These are phyloP conservation scores for Auriscalpium orientale DNA, from an alignment of 768 basidiomycete species.

Conservation along the genomic window DNA sequence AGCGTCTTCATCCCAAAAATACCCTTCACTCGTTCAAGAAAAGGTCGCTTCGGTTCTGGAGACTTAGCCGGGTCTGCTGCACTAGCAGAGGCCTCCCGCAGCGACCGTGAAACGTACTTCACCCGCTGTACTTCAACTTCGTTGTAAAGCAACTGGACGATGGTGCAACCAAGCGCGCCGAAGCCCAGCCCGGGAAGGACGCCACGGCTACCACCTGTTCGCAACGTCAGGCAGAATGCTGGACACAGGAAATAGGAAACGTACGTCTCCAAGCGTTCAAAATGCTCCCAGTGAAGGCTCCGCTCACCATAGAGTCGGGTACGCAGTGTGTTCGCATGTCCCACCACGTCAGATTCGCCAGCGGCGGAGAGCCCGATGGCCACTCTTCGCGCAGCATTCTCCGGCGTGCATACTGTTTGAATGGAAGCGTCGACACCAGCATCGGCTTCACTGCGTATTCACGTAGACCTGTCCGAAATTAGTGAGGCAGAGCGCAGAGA, in stretches of 20 bases:
- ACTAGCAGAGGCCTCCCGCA: slow-evolving; percentile 1
- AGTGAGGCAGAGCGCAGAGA: background rate
- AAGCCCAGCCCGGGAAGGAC: slow-evolving; percentile 54
- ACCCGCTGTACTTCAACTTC: slow-evolving; percentile 56
- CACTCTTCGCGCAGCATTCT: slow-evolving; percentile 28
- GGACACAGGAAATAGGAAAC: slow-evolving; percentile 19
- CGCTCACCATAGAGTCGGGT: slow-evolving; percentile 68
- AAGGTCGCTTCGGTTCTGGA: slow-evolving; percentile 14
- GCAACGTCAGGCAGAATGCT: slow-evolving; percentile 1
- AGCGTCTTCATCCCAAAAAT: slow-evolving; percentile 47
- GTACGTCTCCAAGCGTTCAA: slow-evolving; percentile 53
- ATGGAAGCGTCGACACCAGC: slow-evolving; percentile 38
- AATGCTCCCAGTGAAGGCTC: slow-evolving; percentile 57
- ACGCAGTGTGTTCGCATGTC: slow-evolving; percentile 54
- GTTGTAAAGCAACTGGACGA: slow-evolving; percentile 66
- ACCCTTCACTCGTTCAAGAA: slow-evolving; percentile 34
- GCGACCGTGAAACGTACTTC: slow-evolving; percentile 41
- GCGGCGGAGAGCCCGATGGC: slow-evolving; percentile 8
- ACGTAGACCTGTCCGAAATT: slow-evolving; percentile 45
- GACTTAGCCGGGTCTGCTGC: background rate
- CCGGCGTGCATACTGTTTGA: slow-evolving; percentile 36
- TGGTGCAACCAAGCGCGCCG: slow-evolving; percentile 46
- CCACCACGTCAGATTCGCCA: slow-evolving; percentile 31
- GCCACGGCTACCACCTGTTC: slow-evolving; percentile 52
- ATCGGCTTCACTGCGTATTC: slow-evolving; percentile 71